Base-by-base conservation (phyloP, 805 yeast genomes). In the Hermanozyma aechmeae region DNA sequence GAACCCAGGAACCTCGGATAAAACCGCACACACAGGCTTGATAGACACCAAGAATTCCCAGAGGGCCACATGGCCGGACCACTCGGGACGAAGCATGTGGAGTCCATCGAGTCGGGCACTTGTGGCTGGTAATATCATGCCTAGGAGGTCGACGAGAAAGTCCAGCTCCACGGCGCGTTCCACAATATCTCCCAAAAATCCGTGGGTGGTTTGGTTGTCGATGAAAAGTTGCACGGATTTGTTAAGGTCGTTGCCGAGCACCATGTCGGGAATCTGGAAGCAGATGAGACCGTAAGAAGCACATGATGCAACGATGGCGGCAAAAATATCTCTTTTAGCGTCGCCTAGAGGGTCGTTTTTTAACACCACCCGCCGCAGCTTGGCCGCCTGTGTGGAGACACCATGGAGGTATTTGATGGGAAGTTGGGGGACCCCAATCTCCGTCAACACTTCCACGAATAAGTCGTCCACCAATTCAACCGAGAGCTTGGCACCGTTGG, bases 251-350 rank as follows among this genome's bases (percentile, higher is more conserved):
- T 56, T 55, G 37, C 65, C 58, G 23, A 60, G 33, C 32, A 71
- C 68, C 70, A 72, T 70, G 31, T 78, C 87, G 7, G 81, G 78
- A 3, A 76, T 69, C 50, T 77, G 84, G 45, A 81, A 76, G 14
- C 77, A 53, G 14, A 81, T 76, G 16, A 77, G 57, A 0, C 83
- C 85, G 51, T 76, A 82, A 15, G 80, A 74, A 10, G 75, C 56
- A 11, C 71, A 47, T 24, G 70, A 56, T 24, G 69, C 50, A 26
- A 70, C 63, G 15, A 71, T 54, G 33, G 73, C 74, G 31, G 65
- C 60, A 28, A 75, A 51, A 5, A 73, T 33, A 5, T 42, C 44
- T 2, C 58, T 21, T 35, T 73, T 71, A 11, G 44, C 44, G 2
- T 50, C 49, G 30, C 55, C 51, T 11, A 53, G 33, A 3, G 58